phyloP scores from a whole-genome alignment of 2,329 filamentous ascomycete species.

The Claviceps fusiformis region DNA sequence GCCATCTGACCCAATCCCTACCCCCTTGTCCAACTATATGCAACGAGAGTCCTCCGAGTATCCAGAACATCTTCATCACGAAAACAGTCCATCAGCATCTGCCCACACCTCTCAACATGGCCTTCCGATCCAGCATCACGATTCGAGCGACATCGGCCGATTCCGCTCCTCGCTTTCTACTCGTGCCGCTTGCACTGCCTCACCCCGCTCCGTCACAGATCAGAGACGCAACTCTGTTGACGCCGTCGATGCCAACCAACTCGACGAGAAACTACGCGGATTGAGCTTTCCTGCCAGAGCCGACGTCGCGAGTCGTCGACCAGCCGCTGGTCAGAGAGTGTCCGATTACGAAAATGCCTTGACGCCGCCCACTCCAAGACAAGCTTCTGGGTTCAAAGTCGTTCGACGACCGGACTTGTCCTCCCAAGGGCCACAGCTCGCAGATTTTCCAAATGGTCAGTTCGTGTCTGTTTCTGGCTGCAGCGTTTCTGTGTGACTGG shows the following conservation, averaged over 20 bases:
- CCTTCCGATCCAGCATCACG: conserved; percentile 28
- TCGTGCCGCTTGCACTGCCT: conserved; percentile 21
- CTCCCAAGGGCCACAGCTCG: conserved; percentile 28
- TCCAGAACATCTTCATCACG: conserved; percentile 28
- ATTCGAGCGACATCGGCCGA: conserved; percentile 24
- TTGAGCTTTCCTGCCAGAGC: conserved; percentile 29
- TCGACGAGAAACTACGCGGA: conserved; percentile 38
- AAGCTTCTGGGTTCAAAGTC: conserved; percentile 41
- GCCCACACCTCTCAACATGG: conserved; percentile 41
- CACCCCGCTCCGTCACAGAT: conserved; percentile 21
- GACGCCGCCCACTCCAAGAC: conserved; percentile 30
- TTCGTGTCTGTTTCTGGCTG: conserved; percentile 1
- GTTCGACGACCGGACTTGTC: conserved; percentile 31
- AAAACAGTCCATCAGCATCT: conserved; percentile 21
- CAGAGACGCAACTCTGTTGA: conserved; percentile 15
- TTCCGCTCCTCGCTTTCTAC: conserved; percentile 11
- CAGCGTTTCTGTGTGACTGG: background rate
- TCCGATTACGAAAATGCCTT: conserved; percentile 48
- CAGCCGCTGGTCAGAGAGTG: conserved; percentile 37
- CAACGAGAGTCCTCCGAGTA: conserved; percentile 41
- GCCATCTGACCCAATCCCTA: conserved; percentile 14
- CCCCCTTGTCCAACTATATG: conserved; percentile 43
- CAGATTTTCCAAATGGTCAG: conserved; percentile 71
- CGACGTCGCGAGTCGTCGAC: conserved; percentile 15
- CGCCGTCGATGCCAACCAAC: conserved; percentile 26